Evolutionary conservation across 176 grass and related monocot species (phyloP), one percentile per base, ranked within the genome.

Genomic region (Poa pratensis): DNA sequence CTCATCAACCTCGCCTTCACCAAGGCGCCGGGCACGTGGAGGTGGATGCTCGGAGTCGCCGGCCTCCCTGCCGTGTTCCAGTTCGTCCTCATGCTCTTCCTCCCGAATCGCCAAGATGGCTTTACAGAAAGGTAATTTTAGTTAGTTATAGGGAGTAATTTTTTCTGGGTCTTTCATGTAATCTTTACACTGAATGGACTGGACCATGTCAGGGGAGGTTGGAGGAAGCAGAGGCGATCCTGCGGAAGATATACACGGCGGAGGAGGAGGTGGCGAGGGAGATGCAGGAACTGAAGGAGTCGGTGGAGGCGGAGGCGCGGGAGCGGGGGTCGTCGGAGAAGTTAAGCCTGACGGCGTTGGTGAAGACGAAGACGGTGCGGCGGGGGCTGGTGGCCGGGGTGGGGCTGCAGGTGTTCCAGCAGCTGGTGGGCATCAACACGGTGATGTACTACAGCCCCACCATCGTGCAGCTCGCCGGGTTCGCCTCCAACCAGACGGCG

Each of bases 371-470:
- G 30, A 83, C 86, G 12, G 90, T 97, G 35, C 69, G 92, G 5
- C 86, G 90, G 0, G 92, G 81, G 7, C 88, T 94, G 0, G 51
- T 94, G 30, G 95, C 95, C 57, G 95, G 93, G n/a, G 86, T 92
- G 9, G 90, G 91, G 19, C 76, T 92, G 75, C 88, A 92, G 86
- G 90, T 93, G 67, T 94, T 90, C 80, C 95, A 97, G 81, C 92
- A 94, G 82, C 90, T 97, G 67, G 95, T 97, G 58, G 95, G 95
- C 24, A 97, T 97, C 77, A 97, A 94, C 85, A 91, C 95, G 51
- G 92, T 93, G 84, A 97, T 93, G 95, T 94, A 97, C 90, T 97
- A 97, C 89, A 93, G 87, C 63, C 92, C 95, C 1, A 93, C 89
- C 7, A 97, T 97, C 39, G 90, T 93, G 50, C 95, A 94, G 69